Base-by-base conservation (phyloP, 2,329 filamentous ascomycete species). In the Neobulgaria alba region DNA sequence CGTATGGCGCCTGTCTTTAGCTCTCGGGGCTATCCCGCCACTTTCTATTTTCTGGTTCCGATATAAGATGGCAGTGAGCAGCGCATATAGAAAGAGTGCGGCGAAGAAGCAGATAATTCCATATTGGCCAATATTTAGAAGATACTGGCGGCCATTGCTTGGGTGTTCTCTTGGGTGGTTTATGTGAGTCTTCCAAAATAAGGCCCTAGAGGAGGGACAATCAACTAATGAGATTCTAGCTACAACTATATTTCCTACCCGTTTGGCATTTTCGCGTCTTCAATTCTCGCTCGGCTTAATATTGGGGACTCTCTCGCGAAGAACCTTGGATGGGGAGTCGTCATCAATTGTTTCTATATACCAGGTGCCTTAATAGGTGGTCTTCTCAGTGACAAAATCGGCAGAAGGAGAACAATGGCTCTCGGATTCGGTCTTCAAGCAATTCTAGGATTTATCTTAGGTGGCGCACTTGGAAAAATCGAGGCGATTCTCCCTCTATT, bases 111-210 rank as follows among this genome's bases (percentile, higher is more conserved):
- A 67, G 44, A n/a, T n/a, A n/a, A 75, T 72, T 0, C 74, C 73
- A 0, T 79, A 76, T 18, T 44, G 36, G 8, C 37, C 39, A 8
- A 39, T 50, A 57, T 36, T 45, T 2, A 46, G 31, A 39, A 86
- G 77, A 56, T 92, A 92, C 61, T 83, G 85, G 64, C 65, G 61
- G 46, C 57, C 65, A 3, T 53, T 73, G 14, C 53, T 65, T 16
- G 66, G 69, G 10, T 69, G n/a, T n/a, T n/a, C n/a, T n/a, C n/a
- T n/a, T n/a, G n/a, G n/a, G n/a, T n/a, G n/a, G n/a, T 68, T 12
- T 61, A 26, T 3, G 64, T 21, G 71, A 75, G 47, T 73, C 36
- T 54, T n/a, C n/a, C n/a, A n/a, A n/a, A n/a, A n/a, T n/a, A n/a
- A n/a, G n/a, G n/a, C n/a, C n/a, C n/a, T n/a, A n/a, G n/a, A n/a